phyloP scores from a whole-genome alignment of 2,329 filamentous ascomycete species.

The Graphiopsis chlorocephala region DNA sequence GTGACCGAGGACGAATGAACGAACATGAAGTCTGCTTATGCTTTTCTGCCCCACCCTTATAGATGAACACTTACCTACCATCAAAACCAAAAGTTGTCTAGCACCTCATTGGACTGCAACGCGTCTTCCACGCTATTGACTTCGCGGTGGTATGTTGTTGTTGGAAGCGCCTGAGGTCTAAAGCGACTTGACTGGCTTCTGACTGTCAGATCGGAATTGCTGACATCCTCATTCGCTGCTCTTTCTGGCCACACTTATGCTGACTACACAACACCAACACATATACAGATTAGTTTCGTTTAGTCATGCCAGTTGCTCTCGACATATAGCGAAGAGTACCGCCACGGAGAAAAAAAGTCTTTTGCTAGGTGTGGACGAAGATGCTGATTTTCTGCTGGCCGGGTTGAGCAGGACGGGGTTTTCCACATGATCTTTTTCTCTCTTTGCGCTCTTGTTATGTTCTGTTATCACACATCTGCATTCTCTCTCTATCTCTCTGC shows the following conservation, averaged over 20 bases:
- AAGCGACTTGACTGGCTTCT: neutral
- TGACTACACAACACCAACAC: neutral
- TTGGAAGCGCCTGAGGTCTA: neutral
- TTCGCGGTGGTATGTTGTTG: neutral
- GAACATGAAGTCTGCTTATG: neutral
- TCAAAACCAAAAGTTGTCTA: slow-evolving; percentile 7
- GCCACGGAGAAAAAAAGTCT: neutral
- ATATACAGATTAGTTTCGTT: neutral
- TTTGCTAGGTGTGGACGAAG: neutral
- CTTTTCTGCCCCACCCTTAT: neutral
- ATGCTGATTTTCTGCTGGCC: neutral
- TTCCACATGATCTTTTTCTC: neutral
- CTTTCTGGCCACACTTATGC: neutral
- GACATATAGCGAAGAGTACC: neutral
- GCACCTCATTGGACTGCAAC: neutral
- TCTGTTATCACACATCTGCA: neutral
- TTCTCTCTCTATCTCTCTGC: neutral
- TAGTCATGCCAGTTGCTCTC: neutral
- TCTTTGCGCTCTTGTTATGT: neutral
- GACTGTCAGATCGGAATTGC: neutral
- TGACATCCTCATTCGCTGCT: neutral
- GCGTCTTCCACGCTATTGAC: neutral
- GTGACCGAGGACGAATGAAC: neutral
- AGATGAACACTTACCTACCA: slow-evolving; percentile 11
- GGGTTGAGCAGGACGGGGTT: too few species aligned